Evolutionary conservation across 768 basidiomycete species (phyloP), one percentile per base, ranked within the genome.

Genomic region (Leccinum ochraceum): DNA sequence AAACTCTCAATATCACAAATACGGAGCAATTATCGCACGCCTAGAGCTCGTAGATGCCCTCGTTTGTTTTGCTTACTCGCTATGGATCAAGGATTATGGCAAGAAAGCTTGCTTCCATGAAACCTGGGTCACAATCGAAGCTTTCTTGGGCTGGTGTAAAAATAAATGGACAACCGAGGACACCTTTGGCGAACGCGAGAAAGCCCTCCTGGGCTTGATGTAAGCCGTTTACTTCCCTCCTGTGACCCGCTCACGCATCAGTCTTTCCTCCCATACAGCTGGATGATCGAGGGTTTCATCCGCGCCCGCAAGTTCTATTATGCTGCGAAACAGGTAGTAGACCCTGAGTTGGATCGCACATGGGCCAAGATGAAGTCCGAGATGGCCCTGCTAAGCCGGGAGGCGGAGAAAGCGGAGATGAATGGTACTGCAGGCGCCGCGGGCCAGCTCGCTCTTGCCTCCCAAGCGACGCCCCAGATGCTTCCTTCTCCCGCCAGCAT

Each of bases 1-100:
- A 11, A 82, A 81, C 62, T 90, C 90, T 0, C 76, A 82, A 39
- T 93, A 93, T 71, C 87, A 91, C 72, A 88, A 87, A 70, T 81
- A 85, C 63, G 90, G 88, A 20, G 85, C 86, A 22, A 76, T 90
- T 63, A 88, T 93, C 68, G 88, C 89, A 30, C 83, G 89, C 26
- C 80, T 93, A 20, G 92, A 93, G 71, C 86, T 90, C 52, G 76
- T 92, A 44, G 91, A 94, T 73, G 88, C 92, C 48, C 81, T 94
- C 59, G 78, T 94, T 48, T 89, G 88, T 75, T 94, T 94, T 75
- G 85, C 89, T 4, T 95, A 92, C 70, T 83, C 89, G 5, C 80
- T 91, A 65, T 95, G 92, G 92, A 86, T 83, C 73, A 86, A 82
- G 67, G 90, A 92, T 62, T 84, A 86, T 67, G 73, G 77, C 64